These are phyloP conservation scores for Quercus variabilis DNA, from an alignment of 306 rosid genomes.

Conservation along the genomic window DNA sequence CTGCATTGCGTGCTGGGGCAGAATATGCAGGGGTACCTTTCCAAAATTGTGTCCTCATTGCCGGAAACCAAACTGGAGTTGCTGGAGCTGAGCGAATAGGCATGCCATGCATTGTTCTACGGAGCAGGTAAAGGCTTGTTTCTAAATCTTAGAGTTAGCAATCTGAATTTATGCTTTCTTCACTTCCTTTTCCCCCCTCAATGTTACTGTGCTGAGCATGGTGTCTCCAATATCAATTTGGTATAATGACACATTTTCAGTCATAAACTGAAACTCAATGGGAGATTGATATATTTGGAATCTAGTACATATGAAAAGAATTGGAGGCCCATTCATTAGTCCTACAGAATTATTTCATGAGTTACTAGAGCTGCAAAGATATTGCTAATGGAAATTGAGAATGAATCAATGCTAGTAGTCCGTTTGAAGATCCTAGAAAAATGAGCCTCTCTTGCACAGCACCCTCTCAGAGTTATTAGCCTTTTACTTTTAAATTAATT, in stretches of 20 bases:
- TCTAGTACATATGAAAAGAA: not conserved
- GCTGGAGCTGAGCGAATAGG: constrained; percentile 73
- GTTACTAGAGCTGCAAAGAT: not conserved
- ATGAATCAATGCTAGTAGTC: not conserved
- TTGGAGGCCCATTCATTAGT: not conserved
- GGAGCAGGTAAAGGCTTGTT: constrained; percentile 68
- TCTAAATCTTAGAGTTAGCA: not conserved
- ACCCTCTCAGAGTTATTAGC: not conserved
- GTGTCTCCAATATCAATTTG: not conserved
- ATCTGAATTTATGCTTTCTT: not conserved
- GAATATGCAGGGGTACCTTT: constrained; percentile 67
- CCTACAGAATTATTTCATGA: not conserved
- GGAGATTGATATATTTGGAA: not conserved
- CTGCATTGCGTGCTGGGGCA: constrained; percentile 90
- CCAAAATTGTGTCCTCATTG: constrained; percentile 68
- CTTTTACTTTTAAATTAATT: not conserved
- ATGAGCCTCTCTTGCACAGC: not conserved
- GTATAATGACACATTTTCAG: not conserved
- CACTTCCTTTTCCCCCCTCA: not conserved
- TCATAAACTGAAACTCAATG: not conserved
- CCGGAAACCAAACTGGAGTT: constrained; percentile 87
- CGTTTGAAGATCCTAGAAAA: not conserved
- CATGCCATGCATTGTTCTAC: constrained; percentile 79
- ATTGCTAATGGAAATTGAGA: not conserved
- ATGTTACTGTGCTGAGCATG: not conserved